Base-by-base conservation (phyloP, 2,329 filamentous ascomycete genomes). In the Alternaria triticina region DNA sequence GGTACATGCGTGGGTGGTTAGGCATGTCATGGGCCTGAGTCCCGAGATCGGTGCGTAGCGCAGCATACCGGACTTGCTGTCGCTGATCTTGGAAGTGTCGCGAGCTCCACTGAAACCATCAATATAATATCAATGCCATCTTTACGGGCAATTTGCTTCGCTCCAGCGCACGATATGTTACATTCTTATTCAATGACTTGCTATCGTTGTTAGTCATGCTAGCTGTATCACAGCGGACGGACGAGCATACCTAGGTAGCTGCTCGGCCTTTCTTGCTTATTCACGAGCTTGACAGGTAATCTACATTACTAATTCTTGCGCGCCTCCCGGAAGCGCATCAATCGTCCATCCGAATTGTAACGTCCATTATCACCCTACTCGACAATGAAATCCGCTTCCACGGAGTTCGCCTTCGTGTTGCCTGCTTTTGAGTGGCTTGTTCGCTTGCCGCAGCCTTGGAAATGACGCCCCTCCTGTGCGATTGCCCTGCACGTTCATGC, bases 261-360 rank as follows among this genome's bases (percentile, higher is more conserved):
- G 23, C 23, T 20, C 13, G 40, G 36, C 54, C 12, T n/a, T 36
- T 43, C 13, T 51, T 57, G 63, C 60, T 68, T 68, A 68, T 52
- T 67, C 46, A 67, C 30, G n/a, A 11, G n/a, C 15, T 47, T 43
- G 28, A 30, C 43, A 17, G 23, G 27, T 25, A 51, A 55, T 30
- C 47, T 12, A 7, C 50, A 67, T 68, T 68, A 65, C 52, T 68
- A 68, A 68, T 64, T 28, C 11, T n/a, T 44, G 46, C 17, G 17
- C 55, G 30, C 49, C 52, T 27, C 56, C 33, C 59, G 63, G 62
- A 59, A 57, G 54, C 54, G 44, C 57, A 58, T 57, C 30, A 50
- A 49, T 43, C 17, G 56, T 49, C 22, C 30, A 46, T 59, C 62
- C 59, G 56, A 17, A 20, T 20, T 55, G 47, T 22, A 54, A 54